Conservation (phyloP, 2,329 filamentous ascomycete genomes). For the Phaeosphaeriaceae sp. region DNA sequence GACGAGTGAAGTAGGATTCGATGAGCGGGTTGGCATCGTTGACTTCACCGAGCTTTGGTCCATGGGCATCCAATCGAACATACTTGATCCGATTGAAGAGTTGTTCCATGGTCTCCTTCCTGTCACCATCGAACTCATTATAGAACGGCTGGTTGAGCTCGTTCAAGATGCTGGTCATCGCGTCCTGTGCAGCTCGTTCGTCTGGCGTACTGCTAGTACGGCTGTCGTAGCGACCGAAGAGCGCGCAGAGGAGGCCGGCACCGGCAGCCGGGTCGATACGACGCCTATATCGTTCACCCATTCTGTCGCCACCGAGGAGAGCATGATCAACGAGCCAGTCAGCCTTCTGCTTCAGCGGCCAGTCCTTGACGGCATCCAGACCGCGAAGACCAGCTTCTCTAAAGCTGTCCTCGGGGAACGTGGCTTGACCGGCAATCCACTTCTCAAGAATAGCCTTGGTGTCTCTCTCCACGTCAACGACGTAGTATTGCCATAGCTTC, state of each 20-base stretch:
- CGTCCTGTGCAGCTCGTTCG: slow-evolving; percentile 61
- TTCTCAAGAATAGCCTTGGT: slow-evolving; percentile 71
- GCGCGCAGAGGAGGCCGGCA: slow-evolving; percentile 70
- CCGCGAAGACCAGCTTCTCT: slow-evolving; percentile 57
- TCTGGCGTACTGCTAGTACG: slow-evolving; percentile 58
- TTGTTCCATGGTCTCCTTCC: slow-evolving; percentile 84
- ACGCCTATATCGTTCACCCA: slow-evolving; percentile 82
- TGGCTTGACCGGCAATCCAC: slow-evolving; percentile 70
- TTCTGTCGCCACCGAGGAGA: slow-evolving; percentile 71
- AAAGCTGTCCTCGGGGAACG: slow-evolving; percentile 62
- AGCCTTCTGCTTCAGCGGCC: slow-evolving; percentile 66
- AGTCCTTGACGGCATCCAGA: slow-evolving; percentile 60
- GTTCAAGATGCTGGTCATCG: slow-evolving; percentile 70
- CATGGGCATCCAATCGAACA: slow-evolving; percentile 87
- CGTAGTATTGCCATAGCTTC: slow-evolving; percentile 93
- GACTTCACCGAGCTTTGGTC: slow-evolving; percentile 84
- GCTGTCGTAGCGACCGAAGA: slow-evolving; percentile 73
- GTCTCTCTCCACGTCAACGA: slow-evolving; percentile 78
- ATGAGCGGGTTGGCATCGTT: slow-evolving; percentile 80
- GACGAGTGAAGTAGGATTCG: slow-evolving; percentile 91
- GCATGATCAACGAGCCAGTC: slow-evolving; percentile 73
- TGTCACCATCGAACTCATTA: slow-evolving; percentile 86
- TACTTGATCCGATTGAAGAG: slow-evolving; percentile 96
- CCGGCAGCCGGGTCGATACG: slow-evolving; percentile 72
- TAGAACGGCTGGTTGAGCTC: slow-evolving; percentile 89